These are phyloP conservation scores for Hyphodiscus sp. DNA, from an alignment of 2,329 filamentous ascomycete species.

Conservation along the genomic window DNA sequence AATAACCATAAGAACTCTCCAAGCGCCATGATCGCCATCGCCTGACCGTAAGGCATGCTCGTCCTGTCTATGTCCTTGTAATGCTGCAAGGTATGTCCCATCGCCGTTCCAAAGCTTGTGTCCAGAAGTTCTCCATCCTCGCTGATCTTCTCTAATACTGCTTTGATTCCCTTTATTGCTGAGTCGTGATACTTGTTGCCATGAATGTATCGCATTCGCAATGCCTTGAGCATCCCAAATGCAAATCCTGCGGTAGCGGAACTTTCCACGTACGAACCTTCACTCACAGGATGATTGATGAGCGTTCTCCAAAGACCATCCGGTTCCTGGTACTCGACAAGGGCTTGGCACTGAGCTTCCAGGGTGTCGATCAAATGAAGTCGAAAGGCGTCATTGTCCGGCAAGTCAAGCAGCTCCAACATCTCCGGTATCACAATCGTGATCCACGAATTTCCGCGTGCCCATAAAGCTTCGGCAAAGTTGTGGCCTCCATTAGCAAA, in stretches of 20 bases:
- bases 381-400: conserved; percentile 50
- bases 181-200: conserved; percentile 52
- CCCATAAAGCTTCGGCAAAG: conserved; percentile 53
- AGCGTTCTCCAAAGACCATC: conserved; percentile 70
- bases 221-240: conserved; percentile 70
- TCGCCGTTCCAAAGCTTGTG: conserved; percentile 72
- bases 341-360: conserved; percentile 60
- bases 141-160: conserved; percentile 60
- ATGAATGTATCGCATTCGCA: conserved; percentile 60
- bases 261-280: conserved; percentile 69
- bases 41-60: conserved; percentile 79
- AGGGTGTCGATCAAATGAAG: conserved; percentile 54
- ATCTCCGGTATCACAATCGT: conserved; percentile 82
- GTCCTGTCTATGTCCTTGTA: conserved; percentile 72
- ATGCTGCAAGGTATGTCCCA: conserved; percentile 67
- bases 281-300: conserved; percentile 56
- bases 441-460: conserved; percentile 63
- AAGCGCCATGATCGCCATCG: conserved; percentile 77
- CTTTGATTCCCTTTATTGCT: conserved; percentile 60
- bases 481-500: conserved; percentile 62
- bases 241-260: conserved; percentile 77
- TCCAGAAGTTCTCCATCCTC: conserved; percentile 63
- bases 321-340: conserved; percentile 51
- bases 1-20: conserved; percentile 58
- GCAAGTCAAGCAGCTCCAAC: conserved; percentile 62